Base-by-base conservation (phyloP, 805 yeast species). In the Wickerhamomyces silvicola region DNA sequence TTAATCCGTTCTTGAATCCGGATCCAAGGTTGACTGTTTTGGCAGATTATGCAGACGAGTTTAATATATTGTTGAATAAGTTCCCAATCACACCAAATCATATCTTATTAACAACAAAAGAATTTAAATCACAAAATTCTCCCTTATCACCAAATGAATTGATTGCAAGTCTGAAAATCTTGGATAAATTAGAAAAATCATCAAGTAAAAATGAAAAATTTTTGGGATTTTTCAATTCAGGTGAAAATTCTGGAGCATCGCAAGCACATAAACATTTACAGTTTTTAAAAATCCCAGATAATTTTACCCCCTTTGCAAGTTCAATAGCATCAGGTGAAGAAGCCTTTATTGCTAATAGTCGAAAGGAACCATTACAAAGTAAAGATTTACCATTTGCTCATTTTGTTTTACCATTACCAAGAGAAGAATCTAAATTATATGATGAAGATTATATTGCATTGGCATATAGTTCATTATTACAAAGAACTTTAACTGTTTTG, bases 221-320 rank as follows among this genome's bases (percentile, higher is more conserved):
- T 67, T 66, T 88, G 53, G 87, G 87, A 0, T 90, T 90, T 57
- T 90, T 75, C 68, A 90, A 90, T 57, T 78, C 85, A 50, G 98
- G 98, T 7, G 75, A 78, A 13, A 69, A 75, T 45, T 76, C 94
- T 40, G 98, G 97, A 2, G 95, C 95, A n/a, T 86, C 96, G 0
- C 92, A 87, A 50, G 80, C 83, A 29, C 98, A 90, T 61, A 86
- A 84, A 53, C 98, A 90, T 59, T 58, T 92, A 41, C 98, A 92
- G 59, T 78, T 88, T 57, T 64, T 90, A 70, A 66, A 75, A 27
- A 62, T 83, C 27, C 94, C 95, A 2, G 53, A 60, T 7, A 60
- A 65, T 15, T 78, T 76, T 52, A 57, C 56, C 1, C 71, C 82
- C 6, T 76, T 71, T 51, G 81, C 84, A 31, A 78, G 75, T 28